phyloP scores from a whole-genome alignment of 257 asterid genomes.

The Solanum chilense region DNA sequence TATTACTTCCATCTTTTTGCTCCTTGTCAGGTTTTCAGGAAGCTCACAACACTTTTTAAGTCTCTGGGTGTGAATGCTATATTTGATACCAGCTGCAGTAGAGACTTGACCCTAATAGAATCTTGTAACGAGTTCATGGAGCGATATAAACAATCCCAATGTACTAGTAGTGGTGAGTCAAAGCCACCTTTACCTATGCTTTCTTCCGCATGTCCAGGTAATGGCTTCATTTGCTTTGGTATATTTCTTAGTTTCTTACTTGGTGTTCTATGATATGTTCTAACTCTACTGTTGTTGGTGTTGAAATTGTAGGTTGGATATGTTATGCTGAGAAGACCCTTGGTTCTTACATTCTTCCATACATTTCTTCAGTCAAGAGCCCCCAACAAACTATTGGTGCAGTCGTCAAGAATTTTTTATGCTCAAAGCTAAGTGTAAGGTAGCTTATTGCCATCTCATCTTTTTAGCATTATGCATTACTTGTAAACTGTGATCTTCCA shows the following conservation, averaged over 20 bases:
- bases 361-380: constrained; percentile 92
- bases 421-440: constrained; percentile 56
- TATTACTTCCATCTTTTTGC: neutral
- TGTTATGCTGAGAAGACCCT: constrained; percentile 98
- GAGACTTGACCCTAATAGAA: constrained; percentile 84
- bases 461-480: neutral
- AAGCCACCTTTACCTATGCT: constrained; percentile 62
- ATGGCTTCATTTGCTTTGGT: neutral
- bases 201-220: constrained; percentile 98
- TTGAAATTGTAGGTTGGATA: constrained; percentile 74
- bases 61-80: constrained; percentile 81
- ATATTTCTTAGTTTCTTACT: neutral
- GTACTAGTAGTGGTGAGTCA: constrained; percentile 28
- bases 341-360: constrained; percentile 84
- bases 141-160: constrained; percentile 48
- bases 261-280: neutral
- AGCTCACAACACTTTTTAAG: constrained; percentile 80
- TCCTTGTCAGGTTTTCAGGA: constrained; percentile 51
- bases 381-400: constrained; percentile 97
- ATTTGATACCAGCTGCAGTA: constrained; percentile 90
- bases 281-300: neutral
- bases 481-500: neutral
- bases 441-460: constrained; percentile 4
- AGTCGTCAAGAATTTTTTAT: constrained; percentile 53
- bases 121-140: constrained; percentile 74